Conservation (phyloP, 2,329 filamentous ascomycete species). For the Ramichloridium luteum region DNA sequence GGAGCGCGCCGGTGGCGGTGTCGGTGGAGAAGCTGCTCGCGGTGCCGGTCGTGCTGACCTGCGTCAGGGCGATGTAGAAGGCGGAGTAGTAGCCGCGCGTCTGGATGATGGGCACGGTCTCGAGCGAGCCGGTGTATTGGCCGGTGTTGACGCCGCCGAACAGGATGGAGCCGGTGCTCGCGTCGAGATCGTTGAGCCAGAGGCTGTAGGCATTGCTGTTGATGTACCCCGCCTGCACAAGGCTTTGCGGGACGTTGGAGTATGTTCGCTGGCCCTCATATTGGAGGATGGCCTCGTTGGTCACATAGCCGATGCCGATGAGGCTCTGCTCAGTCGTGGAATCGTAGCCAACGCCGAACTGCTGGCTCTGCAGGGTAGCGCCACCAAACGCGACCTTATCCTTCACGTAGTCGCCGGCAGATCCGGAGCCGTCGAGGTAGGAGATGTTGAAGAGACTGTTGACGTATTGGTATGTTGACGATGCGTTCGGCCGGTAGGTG, state of each 20-base stretch:
- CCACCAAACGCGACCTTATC: slow-evolving; percentile 56
- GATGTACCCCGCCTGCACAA: slow-evolving; percentile 52
- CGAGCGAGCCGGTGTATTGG: slow-evolving; percentile 56
- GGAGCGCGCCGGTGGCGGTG: slow-evolving; percentile 43
- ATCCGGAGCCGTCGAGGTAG: slow-evolving; percentile 71
- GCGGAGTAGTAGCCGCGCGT: slow-evolving; percentile 38
- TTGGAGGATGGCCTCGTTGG: slow-evolving; percentile 64
- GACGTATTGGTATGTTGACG: slow-evolving; percentile 64
- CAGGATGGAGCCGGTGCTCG: slow-evolving; percentile 57
- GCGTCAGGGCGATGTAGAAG: slow-evolving; percentile 41
- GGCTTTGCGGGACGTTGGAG: slow-evolving; percentile 50
- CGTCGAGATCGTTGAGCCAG: slow-evolving; percentile 47
- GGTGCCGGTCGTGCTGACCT: slow-evolving; percentile 31
- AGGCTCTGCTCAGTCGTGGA: slow-evolving; percentile 55
- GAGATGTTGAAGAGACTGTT: slow-evolving; percentile 73
- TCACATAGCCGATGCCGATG: slow-evolving; percentile 68
- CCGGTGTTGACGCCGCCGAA: slow-evolving; percentile 71
- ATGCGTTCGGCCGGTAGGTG: slow-evolving; percentile 56
- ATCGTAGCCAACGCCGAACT: slow-evolving; percentile 62
- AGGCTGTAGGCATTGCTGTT: slow-evolving; percentile 55
- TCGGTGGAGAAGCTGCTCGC: slow-evolving; percentile 32
- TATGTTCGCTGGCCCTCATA: slow-evolving; percentile 40
- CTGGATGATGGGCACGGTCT: slow-evolving; percentile 47
- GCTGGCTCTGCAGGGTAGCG: slow-evolving; percentile 42
- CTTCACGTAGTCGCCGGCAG: slow-evolving; percentile 65